Percentiles rank a stretch among this genome's conserved stretches.
phyloP scores from a whole-genome alignment of 257 asterid species.

The Solanum pinnatisectum region DNA sequence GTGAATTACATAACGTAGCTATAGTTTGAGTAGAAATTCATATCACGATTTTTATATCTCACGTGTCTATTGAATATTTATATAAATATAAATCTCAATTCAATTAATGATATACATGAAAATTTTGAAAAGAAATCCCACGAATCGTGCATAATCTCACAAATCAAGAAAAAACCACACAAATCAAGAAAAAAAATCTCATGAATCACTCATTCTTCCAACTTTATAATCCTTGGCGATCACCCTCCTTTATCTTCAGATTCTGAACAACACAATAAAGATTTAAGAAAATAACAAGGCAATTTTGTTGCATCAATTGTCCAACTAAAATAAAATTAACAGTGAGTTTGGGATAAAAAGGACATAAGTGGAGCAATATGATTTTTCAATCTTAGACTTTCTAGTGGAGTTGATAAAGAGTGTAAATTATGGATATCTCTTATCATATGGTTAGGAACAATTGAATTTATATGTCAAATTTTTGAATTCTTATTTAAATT shows the following conservation, averaged over 20 bases:
- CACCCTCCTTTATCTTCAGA: not conserved
- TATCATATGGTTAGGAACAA: not conserved
- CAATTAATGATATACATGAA: not conserved
- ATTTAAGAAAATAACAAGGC: not conserved
- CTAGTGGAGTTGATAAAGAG: not conserved
- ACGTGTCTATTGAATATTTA: no score
- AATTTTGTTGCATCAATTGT: not conserved
- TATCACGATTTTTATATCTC: not conserved
- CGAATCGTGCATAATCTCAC: not conserved
- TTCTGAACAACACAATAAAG: not conserved
- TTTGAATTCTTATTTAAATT: not conserved
- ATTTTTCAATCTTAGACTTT: not conserved
- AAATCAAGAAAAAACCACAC: no score
- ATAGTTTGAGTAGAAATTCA: not conserved
- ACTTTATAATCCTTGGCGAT: not conserved
- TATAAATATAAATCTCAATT: not conserved
- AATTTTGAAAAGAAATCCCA: not conserved
- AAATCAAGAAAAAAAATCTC: not conserved
- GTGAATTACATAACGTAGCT: not conserved
- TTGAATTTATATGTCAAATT: not conserved
- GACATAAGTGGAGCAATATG: not conserved
- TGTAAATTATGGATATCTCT: not conserved
- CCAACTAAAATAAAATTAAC: not conserved
- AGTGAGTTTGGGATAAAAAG: no score
- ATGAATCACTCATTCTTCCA: not conserved